Base-by-base conservation (phyloP, 148 eudicot genomes). In the Dianthus caryophyllus region DNA sequence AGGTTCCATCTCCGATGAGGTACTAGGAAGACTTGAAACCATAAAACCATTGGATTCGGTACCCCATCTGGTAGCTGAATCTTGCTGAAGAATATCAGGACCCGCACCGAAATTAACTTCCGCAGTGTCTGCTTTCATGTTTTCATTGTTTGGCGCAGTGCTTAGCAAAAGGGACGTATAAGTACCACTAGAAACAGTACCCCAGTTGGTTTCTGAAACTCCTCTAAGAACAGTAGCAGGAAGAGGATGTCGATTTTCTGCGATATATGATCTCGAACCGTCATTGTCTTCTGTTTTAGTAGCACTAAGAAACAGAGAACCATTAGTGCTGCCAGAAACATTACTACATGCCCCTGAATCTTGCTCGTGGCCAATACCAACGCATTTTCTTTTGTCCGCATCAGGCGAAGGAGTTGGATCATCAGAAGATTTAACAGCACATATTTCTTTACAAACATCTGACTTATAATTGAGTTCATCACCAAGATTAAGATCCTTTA, bases 301-400 rank as follows among this genome's bases (percentile, higher is more conserved):
- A 60, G 65, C 31, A 64, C 57, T 65, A 36, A 72, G 67, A 65
- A 73, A 48, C 66, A 70, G 29, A 66, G 73, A 55, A 69, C 47
- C 33, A 33, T 41, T 65, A 57, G 24, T 49, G 55, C 61, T 58
- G 25, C 56, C 49, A 64, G 52, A 33, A 56, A 27, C 66, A 57
- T 61, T 38, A 18, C 33, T 68, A 16, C 58, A 15, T 64, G 24
- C 44, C 16, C 65, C 64, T 24, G 51, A 72, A 50, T 70, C 63
- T 26, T 54, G 72, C 60, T 66, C 68, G 26, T 33, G 66, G 47
- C 64, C 69, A 72, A 66, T 53, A 62, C 53, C 71, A 70, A 43
- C 56, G 50, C 16, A 59, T 27, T 27, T 51, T 49, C 50, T 66
- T 29, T 71, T 52, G n/a, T 48, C 53, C n/a, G 66, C 22, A 65